These are phyloP conservation scores for Saururus chinensis DNA, from an alignment of 164 flowering plant genomes.

Conservation along the genomic window DNA sequence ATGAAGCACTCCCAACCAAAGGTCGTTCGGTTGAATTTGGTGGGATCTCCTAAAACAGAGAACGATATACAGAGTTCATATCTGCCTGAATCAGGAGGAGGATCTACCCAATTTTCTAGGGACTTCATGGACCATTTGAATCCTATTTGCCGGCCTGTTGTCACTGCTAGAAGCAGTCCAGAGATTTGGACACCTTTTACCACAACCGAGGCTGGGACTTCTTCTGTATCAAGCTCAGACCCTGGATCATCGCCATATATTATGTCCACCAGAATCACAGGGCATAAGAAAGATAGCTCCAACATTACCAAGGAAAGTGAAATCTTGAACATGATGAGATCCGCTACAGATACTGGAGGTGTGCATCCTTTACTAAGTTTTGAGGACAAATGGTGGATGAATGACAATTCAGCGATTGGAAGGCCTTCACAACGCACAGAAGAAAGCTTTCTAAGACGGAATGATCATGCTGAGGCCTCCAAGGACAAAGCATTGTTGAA, in stretches of 20 bases:
- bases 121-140: constrained; percentile 16
- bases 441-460: no score
- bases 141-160: constrained; percentile 48
- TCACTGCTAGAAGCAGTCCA: constrained; percentile 82
- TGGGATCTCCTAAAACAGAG: constrained; percentile 34
- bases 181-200: constrained; percentile 32
- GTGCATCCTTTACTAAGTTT: no score
- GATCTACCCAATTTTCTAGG: constrained; percentile 11
- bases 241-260: constrained; percentile 47
- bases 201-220: constrained; percentile 54
- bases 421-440: no score
- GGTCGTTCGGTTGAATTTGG: constrained; percentile 73
- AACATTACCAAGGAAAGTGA: no score
- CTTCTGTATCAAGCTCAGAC: constrained; percentile 83
- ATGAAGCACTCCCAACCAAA: constrained; percentile 66
- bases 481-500: constrained; percentile 5
- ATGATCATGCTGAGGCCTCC: no score
- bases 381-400: no score
- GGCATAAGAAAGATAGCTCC: no score
- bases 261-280: no score
- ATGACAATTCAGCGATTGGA: no score
- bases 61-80: constrained; percentile 12
- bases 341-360: no score
- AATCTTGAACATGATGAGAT: no score
- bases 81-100: constrained; percentile 15